These are phyloP conservation scores for Monosporascus sp. DNA, from an alignment of 2,329 filamentous ascomycete species.

Conservation along the genomic window DNA sequence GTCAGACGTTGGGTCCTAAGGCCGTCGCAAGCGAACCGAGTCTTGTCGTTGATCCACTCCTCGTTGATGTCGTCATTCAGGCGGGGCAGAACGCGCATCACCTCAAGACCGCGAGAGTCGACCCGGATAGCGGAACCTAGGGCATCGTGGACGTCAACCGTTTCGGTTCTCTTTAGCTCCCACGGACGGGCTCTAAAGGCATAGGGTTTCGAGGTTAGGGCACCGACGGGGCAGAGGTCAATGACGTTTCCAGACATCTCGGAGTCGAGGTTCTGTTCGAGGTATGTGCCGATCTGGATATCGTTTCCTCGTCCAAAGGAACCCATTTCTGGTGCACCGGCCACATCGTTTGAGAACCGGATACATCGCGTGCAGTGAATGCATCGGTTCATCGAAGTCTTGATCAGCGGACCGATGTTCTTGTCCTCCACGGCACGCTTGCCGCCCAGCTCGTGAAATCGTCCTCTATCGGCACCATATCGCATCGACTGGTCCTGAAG, in stretches of 20 bases:
- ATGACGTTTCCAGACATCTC: conserved; percentile 97
- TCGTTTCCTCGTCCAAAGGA: conserved; percentile 94
- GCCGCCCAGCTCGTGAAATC: conserved; percentile 92
- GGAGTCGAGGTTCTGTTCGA: conserved; percentile 88
- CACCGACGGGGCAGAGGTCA: conserved; percentile 95
- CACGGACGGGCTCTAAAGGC: conserved; percentile 95
- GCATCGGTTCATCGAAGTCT: conserved; percentile 99
- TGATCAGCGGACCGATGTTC: conserved; percentile 96
- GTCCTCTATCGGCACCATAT: conserved; percentile 90
- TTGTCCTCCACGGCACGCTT: conserved; percentile 99
- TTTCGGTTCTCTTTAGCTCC: conserved; percentile 95
- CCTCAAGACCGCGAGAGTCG: conserved; percentile 87
- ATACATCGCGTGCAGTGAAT: conserved; percentile 99
- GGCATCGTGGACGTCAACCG: conserved; percentile 88
- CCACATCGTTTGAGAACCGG: conserved; percentile 95
- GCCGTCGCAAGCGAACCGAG: conserved; percentile 92
- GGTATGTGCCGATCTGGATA: conserved; percentile 95
- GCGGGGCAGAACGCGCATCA: conserved; percentile 89
- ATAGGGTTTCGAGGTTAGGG: conserved; percentile 94
- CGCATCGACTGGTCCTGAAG: conserved; percentile 99
- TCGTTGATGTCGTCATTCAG: conserved; percentile 98
- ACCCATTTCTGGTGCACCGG: conserved; percentile 90
- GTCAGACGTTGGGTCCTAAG: conserved; percentile 94
- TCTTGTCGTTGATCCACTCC: conserved; percentile 99
- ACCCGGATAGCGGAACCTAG: conserved; percentile 93